A percentile compares a stretch with the other conserved stretches of the same genome.
Evolutionary conservation across 768 basidiomycete genomes (phyloP).

Genomic region (Trametopsis cervina): DNA sequence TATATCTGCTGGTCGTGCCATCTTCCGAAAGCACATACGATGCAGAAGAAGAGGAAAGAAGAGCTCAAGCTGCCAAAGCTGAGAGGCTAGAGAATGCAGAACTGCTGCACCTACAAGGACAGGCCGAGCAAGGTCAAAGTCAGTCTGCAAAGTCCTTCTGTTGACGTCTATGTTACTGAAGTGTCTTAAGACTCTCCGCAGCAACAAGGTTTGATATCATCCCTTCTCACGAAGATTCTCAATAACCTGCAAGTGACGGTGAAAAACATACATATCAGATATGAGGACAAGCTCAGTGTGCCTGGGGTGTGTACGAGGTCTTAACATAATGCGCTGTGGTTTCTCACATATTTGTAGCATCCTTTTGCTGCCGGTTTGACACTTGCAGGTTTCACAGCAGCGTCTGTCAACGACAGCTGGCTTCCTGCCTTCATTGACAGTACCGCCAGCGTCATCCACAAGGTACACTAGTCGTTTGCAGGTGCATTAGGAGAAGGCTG

Average conservation of each 20-base stretch:
- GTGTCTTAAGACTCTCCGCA: conserved; percentile 46
- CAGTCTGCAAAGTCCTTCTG: conserved; percentile 11
- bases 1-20: conserved; percentile 89
- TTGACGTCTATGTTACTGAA: conserved; percentile 4
- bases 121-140: conserved; percentile 47
- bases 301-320: conserved; percentile 60
- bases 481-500: background rate
- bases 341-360: conserved; percentile 45
- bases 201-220: conserved; percentile 79
- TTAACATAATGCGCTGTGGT: background rate
- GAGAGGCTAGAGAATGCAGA: conserved; percentile 90
- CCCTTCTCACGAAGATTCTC: conserved; percentile 81
- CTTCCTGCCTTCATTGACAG: conserved; percentile 89
- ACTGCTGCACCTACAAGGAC: conserved; percentile 59
- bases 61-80: conserved; percentile 79
- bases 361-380: conserved; percentile 93
- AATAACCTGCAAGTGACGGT: conserved; percentile 96
- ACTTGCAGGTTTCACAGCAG: conserved; percentile 78
- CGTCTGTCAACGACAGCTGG: conserved; percentile 88
- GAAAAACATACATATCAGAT: conserved; percentile 92
- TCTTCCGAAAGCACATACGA: conserved; percentile 61
- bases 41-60: conserved; percentile 77
- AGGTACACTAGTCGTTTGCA: conserved; percentile 38
- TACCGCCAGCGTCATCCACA: conserved; percentile 80
- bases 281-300: conserved; percentile 91